A percentile compares a stretch with the other conserved stretches of the same genome.
Evolutionary conservation across 2,329 filamentous ascomycete genomes (phyloP).

Genomic region (Ustulina deusta): DNA sequence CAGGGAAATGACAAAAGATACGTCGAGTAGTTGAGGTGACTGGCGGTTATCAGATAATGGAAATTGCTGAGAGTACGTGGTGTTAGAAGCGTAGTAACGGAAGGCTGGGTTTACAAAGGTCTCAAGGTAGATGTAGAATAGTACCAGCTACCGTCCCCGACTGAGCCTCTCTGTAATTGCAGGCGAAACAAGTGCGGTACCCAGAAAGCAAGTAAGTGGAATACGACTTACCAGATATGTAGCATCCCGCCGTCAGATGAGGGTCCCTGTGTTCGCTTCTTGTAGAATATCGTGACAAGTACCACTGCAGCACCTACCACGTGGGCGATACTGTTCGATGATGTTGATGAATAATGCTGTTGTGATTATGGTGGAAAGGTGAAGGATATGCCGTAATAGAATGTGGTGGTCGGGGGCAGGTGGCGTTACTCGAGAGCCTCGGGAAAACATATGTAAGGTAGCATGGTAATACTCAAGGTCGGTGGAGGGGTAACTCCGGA

Average conservation of each 20-base stretch:
- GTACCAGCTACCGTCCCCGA: neutral
- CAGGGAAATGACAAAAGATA: neutral
- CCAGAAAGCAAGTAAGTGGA: neutral
- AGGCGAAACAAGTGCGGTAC: neutral
- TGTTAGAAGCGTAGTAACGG: neutral
- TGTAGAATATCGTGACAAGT: neutral
- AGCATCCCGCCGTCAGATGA: neutral
- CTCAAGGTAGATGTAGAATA: neutral
- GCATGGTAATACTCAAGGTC: neutral
- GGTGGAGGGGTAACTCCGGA: neutral
- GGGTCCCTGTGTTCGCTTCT: neutral
- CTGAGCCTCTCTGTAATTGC: neutral
- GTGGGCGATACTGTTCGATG: no score
- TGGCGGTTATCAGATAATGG: neutral
- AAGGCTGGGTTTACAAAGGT: neutral
- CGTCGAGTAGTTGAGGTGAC: neutral
- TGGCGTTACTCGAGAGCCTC: neutral
- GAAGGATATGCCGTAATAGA: neutral
- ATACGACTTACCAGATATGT: neutral
- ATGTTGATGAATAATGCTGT: neutral
- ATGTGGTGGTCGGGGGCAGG: neutral
- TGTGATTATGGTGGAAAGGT: neutral
- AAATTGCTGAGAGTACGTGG: neutral
- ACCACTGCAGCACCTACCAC: neutral
- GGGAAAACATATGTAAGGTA: neutral